Percentiles rank a stretch among this genome's conserved stretches.
phyloP scores from a whole-genome alignment of 2,329 filamentous ascomycete species.

The Knufia fluminis region DNA sequence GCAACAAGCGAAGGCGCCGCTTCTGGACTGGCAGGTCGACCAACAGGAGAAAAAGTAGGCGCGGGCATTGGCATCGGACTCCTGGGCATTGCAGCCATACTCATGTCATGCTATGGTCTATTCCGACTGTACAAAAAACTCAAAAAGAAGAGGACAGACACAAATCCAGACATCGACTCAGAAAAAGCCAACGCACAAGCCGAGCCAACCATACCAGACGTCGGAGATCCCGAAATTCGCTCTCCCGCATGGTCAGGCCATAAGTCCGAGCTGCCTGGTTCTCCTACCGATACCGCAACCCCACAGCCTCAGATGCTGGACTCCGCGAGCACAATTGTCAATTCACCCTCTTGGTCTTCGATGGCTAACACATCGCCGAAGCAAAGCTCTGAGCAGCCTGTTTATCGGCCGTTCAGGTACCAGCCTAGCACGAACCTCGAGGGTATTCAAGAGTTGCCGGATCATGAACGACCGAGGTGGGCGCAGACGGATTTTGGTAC shows the following conservation, averaged over 20 bases:
- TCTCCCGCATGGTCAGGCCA: constrained; percentile 19
- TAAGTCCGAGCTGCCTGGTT: constrained; percentile 19
- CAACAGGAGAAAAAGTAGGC: background rate
- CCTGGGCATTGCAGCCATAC: background rate
- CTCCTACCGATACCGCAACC: background rate
- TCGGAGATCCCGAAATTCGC: constrained; percentile 11
- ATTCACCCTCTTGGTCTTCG: background rate
- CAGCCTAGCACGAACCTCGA: constrained; percentile 15
- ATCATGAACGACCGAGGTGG: constrained; percentile 9
- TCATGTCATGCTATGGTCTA: no score
- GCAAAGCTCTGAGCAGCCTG: background rate
- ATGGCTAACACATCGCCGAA: background rate
- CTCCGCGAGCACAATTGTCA: background rate
- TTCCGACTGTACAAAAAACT: no score
- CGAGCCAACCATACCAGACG: background rate
- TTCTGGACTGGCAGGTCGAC: background rate
- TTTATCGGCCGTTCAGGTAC: constrained; percentile 11
- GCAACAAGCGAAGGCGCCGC: background rate
- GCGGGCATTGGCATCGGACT: background rate
- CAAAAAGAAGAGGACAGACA: background rate
- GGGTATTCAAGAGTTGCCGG: constrained; percentile 13
- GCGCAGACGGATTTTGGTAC: constrained; percentile 1
- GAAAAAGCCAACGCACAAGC: background rate
- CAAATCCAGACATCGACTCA: background rate
- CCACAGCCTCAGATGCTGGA: background rate